A percentile compares a stretch with the other conserved stretches of the same genome.
phyloP scores from a whole-genome alignment of 179 eudicot genomes.

The Nepenthes alata region DNA sequence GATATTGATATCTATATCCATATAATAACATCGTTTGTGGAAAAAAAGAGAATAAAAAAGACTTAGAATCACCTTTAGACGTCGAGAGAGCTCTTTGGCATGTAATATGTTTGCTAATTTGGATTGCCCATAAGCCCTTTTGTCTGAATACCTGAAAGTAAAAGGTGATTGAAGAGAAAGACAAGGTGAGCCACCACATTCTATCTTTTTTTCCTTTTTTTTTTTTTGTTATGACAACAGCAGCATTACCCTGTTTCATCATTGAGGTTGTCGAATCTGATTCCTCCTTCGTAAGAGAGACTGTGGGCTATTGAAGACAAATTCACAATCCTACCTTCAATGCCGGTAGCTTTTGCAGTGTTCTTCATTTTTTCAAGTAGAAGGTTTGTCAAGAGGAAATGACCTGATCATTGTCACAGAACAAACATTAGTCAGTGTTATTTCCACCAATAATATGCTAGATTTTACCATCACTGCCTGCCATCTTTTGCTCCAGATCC shows the following conservation, averaged over 20 bases:
- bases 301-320: slow-evolving; percentile 63
- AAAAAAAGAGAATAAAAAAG: background rate
- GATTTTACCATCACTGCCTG: too few species aligned
- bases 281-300: slow-evolving; percentile 42
- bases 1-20: too few species aligned
- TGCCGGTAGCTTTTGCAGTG: slow-evolving; percentile 48
- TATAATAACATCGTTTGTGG: too few species aligned
- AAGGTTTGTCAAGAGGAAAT: slow-evolving; percentile 65
- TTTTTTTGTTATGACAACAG: background rate
- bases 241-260: slow-evolving; percentile 31
- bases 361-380: slow-evolving; percentile 75
- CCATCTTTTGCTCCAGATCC: too few species aligned
- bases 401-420: slow-evolving; percentile 32
- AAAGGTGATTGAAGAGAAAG: background rate
- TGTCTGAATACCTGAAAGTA: slow-evolving; percentile 50
- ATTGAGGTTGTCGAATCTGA: slow-evolving; percentile 47
- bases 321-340: slow-evolving; percentile 75
- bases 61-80: slow-evolving; percentile 38
- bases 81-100: slow-evolving; percentile 66
- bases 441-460: too few species aligned
- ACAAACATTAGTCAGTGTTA: too few species aligned
- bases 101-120: slow-evolving; percentile 76
- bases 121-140: slow-evolving; percentile 82
- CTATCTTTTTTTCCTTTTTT: too few species aligned
- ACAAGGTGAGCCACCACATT: background rate